Evolutionary conservation across 257 asterid genomes (phyloP).

Genomic region (Solanum paucissectum): DNA sequence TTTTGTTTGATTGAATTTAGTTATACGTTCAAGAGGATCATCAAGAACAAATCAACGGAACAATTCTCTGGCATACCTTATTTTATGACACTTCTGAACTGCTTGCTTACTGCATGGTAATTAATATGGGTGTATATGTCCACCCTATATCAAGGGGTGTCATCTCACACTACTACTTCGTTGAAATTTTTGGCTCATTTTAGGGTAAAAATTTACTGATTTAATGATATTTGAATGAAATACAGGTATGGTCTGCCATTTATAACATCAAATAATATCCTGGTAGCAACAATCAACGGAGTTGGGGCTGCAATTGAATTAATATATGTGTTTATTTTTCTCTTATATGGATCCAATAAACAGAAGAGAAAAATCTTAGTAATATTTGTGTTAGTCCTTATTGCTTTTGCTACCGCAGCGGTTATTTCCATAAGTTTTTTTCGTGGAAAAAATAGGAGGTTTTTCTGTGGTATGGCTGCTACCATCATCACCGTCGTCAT

Average conservation of each 20-base stretch:
- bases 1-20: constrained; percentile 9
- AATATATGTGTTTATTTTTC: constrained; percentile 36
- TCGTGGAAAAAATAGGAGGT: constrained; percentile 47
- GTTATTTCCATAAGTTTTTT: constrained; percentile 46
- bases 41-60: constrained; percentile 49
- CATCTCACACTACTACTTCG: no score
- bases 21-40: constrained; percentile 70
- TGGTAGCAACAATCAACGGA: constrained; percentile 55
- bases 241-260: constrained; percentile 79
- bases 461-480: constrained; percentile 58
- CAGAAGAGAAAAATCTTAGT: constrained; percentile 41
- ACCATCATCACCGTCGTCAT: constrained; percentile 65
- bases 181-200: no score
- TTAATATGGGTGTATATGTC: no score
- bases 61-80: constrained; percentile 86
- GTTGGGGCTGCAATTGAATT: constrained; percentile 52
- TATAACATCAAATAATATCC: constrained; percentile 63
- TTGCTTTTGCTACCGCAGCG: constrained; percentile 30
- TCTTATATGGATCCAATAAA: constrained; percentile 39
- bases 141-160: no score
- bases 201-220: neutral
- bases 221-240: neutral
- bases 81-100: constrained; percentile 68
- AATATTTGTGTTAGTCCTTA: constrained; percentile 26
- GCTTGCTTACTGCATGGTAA: constrained; percentile 77